Evolutionary conservation across 192 early-diverging fungal species (phyloP).

Genomic region (Backusella macrospora): DNA sequence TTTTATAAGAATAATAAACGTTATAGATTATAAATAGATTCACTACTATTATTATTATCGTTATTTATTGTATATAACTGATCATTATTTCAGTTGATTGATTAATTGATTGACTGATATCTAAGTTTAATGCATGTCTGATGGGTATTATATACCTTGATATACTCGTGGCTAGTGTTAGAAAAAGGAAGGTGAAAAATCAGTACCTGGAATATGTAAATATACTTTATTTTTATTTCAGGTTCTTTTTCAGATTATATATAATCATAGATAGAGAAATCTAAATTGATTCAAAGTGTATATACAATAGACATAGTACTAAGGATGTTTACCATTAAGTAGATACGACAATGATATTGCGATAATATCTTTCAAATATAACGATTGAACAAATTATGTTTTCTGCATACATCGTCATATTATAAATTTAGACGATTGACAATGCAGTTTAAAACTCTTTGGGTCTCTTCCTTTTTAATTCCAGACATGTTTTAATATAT

Average conservation of each 20-base stretch:
- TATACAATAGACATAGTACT: no score
- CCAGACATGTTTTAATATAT: background rate
- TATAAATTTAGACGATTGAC: background rate
- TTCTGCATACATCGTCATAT: background rate
- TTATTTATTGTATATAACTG: no score
- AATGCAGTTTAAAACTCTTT: background rate
- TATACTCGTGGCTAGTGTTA: background rate
- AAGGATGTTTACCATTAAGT: no score
- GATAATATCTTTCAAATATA: background rate
- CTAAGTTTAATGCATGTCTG: background rate
- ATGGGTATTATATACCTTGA: background rate
- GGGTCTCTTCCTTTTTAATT: background rate
- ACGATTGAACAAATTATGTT: background rate
- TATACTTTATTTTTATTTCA: no score
- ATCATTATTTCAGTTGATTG: background rate
- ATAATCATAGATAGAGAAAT: no score
- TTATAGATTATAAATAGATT: no score
- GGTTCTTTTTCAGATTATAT: no score
- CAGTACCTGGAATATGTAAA: background rate
- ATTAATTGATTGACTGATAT: background rate
- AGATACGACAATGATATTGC: no score
- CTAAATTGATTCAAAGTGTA: no score
- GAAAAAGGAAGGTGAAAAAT: background rate
- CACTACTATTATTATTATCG: no score
- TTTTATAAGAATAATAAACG: no score